Evolutionary conservation across 352 stramenopile genomes (phyloP), one percentile per base, ranked within the genome.

Genomic region (Phytophthora europaea): DNA sequence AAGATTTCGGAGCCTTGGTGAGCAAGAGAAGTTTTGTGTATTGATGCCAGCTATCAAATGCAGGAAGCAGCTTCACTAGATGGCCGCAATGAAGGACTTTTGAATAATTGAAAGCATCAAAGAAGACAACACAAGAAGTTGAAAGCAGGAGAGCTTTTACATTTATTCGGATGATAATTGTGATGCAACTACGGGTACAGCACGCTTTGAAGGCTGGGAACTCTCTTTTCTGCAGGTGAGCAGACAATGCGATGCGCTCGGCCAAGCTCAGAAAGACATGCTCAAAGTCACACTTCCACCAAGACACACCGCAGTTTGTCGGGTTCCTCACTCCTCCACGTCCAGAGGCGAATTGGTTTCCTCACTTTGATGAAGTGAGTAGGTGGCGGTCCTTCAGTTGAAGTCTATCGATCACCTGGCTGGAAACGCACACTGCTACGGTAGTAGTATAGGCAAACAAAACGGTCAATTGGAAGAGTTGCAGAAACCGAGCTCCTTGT

Each of bases 391-490:
- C 31, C 34, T 16, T 43, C 20, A 54, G 61, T 55, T 68, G 61
- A 61, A 61, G 61, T 61, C 61, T 34, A 55, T 45, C 23, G 12
- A 45, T 9, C 34, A 43, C 38, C 13, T 40, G 1, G 38, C 18
- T 45, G 36, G 36, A 43, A 43, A 18, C 15, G 36, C 36, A 43
- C 10, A 45, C 38, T n/a, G 13, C 38, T n/a, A 45, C 38, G 18
- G 18, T 5, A 45, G 36, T 48, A 13, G n/a, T 12, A 50, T 52
- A 67, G 63, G 61, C 69, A 72, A 76, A 70, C 67, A 28, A 64
- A 72, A 71, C 55, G 71, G 60, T 78, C 59, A 71, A 75, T 71
- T 74, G 71, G 48, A 70, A 71, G 69, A 74, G 54, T 71, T 48
- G 58, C 60, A 74, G 53, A 62, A 75, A 71, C 65, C 70, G 28